Percentiles rank a stretch among this genome's conserved stretches.
These are phyloP conservation scores for Dothistroma septosporum DNA, from an alignment of 2,329 filamentous ascomycete genomes.

Conservation along the genomic window DNA sequence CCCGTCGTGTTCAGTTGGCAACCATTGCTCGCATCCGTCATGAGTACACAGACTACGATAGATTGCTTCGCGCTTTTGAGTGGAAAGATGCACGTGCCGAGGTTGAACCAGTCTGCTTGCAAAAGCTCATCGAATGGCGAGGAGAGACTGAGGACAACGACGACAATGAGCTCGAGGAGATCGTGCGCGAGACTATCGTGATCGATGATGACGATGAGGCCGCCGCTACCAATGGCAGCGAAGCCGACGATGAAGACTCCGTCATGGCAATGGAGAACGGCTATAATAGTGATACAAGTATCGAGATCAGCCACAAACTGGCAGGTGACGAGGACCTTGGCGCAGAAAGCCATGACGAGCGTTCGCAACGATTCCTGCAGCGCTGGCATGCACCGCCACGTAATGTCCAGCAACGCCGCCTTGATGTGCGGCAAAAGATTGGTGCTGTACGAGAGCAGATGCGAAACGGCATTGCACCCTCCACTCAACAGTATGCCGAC, in stretches of 20 bases:
- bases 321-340: conserved; percentile 27
- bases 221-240: conserved; percentile 24
- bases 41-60: conserved; percentile 59
- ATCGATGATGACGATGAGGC: conserved; percentile 59
- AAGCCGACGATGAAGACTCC: conserved; percentile 23
- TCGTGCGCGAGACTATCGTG: conserved; percentile 61
- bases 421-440: conserved; percentile 21
- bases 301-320: conserved; percentile 29
- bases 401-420: conserved; percentile 14
- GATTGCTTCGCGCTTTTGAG: conserved; percentile 48
- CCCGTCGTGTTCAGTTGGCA: conserved; percentile 57
- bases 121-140: conserved; percentile 59
- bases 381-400: conserved; percentile 17
- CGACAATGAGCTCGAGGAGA: conserved; percentile 53
- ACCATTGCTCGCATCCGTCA: conserved; percentile 61
- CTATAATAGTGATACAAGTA: conserved; percentile 27
- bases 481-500: background rate
- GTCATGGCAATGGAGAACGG: conserved; percentile 15
- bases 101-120: conserved; percentile 54
- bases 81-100: conserved; percentile 53
- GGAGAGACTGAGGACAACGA: conserved; percentile 53
- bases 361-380: conserved; percentile 17
- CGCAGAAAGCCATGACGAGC: conserved; percentile 29
- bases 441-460: conserved; percentile 19
- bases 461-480: conserved; percentile 11